These are phyloP conservation scores for Mollisia scopiformis DNA, from an alignment of 2,329 filamentous ascomycete species.

Conservation along the genomic window DNA sequence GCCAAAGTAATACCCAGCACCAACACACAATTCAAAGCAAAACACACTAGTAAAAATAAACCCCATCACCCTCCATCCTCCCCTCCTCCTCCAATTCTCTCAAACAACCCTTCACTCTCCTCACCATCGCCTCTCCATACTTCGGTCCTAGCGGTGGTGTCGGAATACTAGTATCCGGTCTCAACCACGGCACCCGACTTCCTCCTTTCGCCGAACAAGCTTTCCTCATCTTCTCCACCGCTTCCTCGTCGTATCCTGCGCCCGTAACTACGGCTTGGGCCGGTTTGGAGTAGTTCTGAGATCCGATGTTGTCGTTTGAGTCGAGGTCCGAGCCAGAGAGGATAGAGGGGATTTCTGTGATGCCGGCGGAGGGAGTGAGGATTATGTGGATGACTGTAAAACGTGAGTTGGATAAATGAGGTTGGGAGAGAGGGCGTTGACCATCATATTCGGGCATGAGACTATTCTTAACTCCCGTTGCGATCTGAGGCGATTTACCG, in stretches of 20 bases:
- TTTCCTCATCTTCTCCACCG: constrained; percentile 18
- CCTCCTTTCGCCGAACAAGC: constrained; percentile 15
- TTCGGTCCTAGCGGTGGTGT: constrained; percentile 23
- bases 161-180: constrained; percentile 21
- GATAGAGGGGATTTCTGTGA: constrained; percentile 11
- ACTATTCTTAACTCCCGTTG: constrained; percentile 10
- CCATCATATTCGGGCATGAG: constrained; percentile 19
- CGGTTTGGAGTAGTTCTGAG: constrained; percentile 9
- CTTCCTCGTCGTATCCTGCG: constrained; percentile 18
- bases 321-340: constrained; percentile 9
- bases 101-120: constrained; percentile 21
- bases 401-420: not conserved
- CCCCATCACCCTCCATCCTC: constrained; percentile 18
- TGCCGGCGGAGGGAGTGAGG: constrained; percentile 4
- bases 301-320: constrained; percentile 1
- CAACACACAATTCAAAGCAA: too few relatives aligned
- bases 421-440: not conserved
- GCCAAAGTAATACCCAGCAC: too few relatives aligned
- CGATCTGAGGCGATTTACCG: constrained; percentile 10
- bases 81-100: constrained; percentile 20
- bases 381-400: constrained; percentile 18
- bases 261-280: constrained; percentile 13
- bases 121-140: constrained; percentile 23
- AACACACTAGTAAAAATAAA: constrained; percentile 23
- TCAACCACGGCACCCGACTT: constrained; percentile 23